Percentiles rank a stretch among this genome's conserved stretches.
These are phyloP conservation scores for Saccharomycopsis oosterbeekiorum DNA, from an alignment of 805 yeast species.

Conservation along the genomic window DNA sequence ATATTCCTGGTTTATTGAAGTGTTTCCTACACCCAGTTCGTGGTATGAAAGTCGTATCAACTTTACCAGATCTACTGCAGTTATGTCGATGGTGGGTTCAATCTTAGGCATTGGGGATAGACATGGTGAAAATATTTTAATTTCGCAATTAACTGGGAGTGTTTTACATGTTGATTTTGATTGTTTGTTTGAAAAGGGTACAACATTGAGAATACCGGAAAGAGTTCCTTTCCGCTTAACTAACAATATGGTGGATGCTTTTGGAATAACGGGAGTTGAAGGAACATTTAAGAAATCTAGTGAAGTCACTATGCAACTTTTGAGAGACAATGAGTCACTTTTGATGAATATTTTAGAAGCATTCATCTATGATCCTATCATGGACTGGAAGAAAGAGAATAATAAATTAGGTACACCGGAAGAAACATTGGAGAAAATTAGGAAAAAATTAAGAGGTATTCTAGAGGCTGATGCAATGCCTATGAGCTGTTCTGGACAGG, in stretches of 20 bases:
- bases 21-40: constrained; percentile 76
- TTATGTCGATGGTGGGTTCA: constrained; percentile 96
- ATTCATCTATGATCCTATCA: constrained; percentile 83
- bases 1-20: constrained; percentile 79
- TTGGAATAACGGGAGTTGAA: constrained; percentile 78
- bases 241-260: constrained; percentile 76
- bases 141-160: constrained; percentile 65
- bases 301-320: constrained; percentile 67
- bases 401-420: constrained; percentile 38
- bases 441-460: constrained; percentile 78
- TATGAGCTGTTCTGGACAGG: constrained; percentile 86
- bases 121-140: constrained; percentile 83
- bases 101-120: constrained; percentile 92
- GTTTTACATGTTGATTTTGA: constrained; percentile 94
- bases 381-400: constrained; percentile 48
- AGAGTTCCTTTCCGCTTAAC: constrained; percentile 91
- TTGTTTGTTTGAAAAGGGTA: constrained; percentile 81
- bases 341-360: constrained; percentile 88
- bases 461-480: constrained; percentile 64
- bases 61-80: constrained; percentile 76
- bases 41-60: constrained; percentile 78
- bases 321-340: constrained; percentile 72
- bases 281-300: constrained; percentile 81
- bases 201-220: constrained; percentile 74
- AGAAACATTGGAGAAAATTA: constrained; percentile 57